These are phyloP conservation scores for Fulvia fulva DNA, from an alignment of 2,329 filamentous ascomycete genomes.

Conservation along the genomic window DNA sequence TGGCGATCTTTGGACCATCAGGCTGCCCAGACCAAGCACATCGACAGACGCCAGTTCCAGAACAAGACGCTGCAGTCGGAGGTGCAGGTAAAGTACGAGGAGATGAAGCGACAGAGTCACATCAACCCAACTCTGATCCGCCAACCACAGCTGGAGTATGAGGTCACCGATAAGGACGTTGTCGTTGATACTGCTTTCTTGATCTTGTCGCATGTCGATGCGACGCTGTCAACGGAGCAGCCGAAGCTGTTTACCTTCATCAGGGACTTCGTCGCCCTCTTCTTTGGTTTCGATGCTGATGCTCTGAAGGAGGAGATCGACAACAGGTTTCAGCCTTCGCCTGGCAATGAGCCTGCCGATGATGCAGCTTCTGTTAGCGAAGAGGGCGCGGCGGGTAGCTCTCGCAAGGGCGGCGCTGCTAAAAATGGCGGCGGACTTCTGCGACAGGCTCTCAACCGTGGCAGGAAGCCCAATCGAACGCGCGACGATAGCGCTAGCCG, in stretches of 20 bases:
- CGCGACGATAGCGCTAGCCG: conserved; percentile 82
- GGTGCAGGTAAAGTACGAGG: conserved; percentile 88
- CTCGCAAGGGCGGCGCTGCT: conserved; percentile 47
- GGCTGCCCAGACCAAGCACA: conserved; percentile 81
- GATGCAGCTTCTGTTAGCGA: conserved; percentile 61
- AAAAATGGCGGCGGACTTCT: conserved; percentile 68
- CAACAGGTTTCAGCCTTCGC: conserved; percentile 36
- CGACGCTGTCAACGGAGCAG: conserved; percentile 41
- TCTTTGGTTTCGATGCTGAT: conserved; percentile 46
- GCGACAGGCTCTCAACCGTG: conserved; percentile 79
- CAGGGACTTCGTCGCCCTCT: conserved; percentile 48
- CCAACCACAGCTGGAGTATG: conserved; percentile 65
- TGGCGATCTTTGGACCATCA: conserved; percentile 96
- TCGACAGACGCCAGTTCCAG: conserved; percentile 81
- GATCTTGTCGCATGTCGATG: conserved; percentile 42
- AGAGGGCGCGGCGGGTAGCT: conserved; percentile 65
- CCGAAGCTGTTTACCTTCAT: conserved; percentile 45
- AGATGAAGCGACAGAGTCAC: conserved; percentile 65
- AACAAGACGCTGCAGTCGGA: conserved; percentile 85
- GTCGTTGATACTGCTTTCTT: conserved; percentile 49
- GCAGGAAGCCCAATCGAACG: conserved; percentile 64
- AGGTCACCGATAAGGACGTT: conserved; percentile 58
- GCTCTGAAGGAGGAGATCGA: conserved; percentile 67
- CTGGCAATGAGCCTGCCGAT: conserved; percentile 71
- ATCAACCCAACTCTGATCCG: conserved; percentile 27